A percentile compares a stretch with the other conserved stretches of the same genome.
Evolutionary conservation across 192 early-diverging fungal genomes (phyloP).

Genomic region (Coemansia sp.): DNA sequence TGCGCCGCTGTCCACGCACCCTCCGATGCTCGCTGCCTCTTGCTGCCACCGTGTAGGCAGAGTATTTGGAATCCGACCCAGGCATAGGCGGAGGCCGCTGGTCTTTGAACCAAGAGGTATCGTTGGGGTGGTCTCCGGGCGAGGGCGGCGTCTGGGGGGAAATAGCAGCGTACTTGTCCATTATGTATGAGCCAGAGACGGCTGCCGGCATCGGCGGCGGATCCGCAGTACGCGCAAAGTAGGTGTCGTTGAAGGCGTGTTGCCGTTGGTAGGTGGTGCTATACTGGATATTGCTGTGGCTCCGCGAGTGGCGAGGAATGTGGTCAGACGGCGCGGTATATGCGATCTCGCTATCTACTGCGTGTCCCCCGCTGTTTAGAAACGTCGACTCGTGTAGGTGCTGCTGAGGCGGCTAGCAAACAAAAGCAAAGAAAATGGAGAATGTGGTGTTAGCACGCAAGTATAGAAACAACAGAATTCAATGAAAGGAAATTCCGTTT

Average conservation of each 20-base stretch:
- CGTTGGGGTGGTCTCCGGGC: not conserved
- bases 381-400: not conserved
- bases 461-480: not conserved
- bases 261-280: not conserved
- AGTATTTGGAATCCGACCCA: slow-evolving; percentile 26
- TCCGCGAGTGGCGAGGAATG: slow-evolving; percentile 19
- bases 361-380: not conserved
- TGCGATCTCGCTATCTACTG: not conserved
- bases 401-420: not conserved
- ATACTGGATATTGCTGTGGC: slow-evolving; percentile 13
- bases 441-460: not conserved
- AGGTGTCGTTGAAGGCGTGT: slow-evolving; percentile 3
- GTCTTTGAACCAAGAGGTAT: slow-evolving; percentile 1
- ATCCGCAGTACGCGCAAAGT: not conserved
- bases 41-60: slow-evolving; percentile 11
- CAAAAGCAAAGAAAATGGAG: not conserved
- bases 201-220: slow-evolving; percentile 2
- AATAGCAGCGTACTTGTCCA: slow-evolving; percentile 13
- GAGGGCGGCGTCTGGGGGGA: slow-evolving; percentile 11
- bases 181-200: not conserved
- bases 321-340: slow-evolving; percentile 6
- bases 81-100: slow-evolving; percentile 3
- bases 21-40: slow-evolving; percentile 22
- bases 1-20: slow-evolving; percentile 32
- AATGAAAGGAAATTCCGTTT: not conserved